Evolutionary conservation across 805 yeast species (phyloP), one percentile per base, ranked within the genome.

Genomic region (Pichia exigua): DNA sequence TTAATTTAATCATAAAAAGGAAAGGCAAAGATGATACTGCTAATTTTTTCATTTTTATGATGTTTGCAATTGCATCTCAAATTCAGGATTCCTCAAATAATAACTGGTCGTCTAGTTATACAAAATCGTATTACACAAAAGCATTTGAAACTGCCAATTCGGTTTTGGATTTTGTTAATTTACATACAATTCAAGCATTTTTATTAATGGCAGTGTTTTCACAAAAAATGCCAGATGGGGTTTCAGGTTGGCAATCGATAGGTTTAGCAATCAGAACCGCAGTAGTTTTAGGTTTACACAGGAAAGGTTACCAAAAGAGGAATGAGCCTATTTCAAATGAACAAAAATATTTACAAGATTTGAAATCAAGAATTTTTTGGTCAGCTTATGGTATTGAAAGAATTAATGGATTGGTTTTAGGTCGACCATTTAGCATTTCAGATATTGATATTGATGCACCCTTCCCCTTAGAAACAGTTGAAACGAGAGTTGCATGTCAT

Each of bases 391-490:
- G 70, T 6, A 56, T 68, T 56, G 72, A 69, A 51, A 51, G 71
- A 49, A 62, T 67, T 42, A 65, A 63, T 45, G 71, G 70, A 1
- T 51, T 69, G 17, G 61, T 67, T 5, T 51, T 69, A 28, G 71
- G 73, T 3, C 56, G 71, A 46, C 73, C 73, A 11, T 69, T 68
- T 53, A 62, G 70, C 17, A 66, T 70, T 17, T 55, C 70, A 8
- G 73, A 68, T 49, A 57, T 57, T 24, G 72, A 68, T 49, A 67
- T 70, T 43, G 70, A 64, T 50, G 63, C 58, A 2, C 67, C 71
- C 1, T 55, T 54, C 28, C 61, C 62, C 1, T 40, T 60, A 2
- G 62, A 59, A 35, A 57, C 57, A 6, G 55, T 53, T 7, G 66
- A 61, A 28, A 54, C 51, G 2, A 50, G 38, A 24, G 62, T 67